These are phyloP conservation scores for Grosmannia clavigera DNA, from an alignment of 2,329 filamentous ascomycete species.

Conservation along the genomic window DNA sequence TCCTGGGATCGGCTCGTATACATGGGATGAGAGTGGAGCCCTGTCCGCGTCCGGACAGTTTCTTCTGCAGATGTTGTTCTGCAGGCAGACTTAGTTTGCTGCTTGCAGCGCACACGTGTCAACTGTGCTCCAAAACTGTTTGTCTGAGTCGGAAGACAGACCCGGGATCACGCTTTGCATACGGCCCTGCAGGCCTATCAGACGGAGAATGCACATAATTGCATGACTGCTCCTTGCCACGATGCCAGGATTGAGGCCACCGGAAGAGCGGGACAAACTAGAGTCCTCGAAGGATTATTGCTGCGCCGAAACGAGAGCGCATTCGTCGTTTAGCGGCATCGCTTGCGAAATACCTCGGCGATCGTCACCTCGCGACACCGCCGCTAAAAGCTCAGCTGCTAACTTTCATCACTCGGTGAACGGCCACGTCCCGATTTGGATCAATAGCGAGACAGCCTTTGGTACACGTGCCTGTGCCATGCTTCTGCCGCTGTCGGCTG, in stretches of 20 bases:
- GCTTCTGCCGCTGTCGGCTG: too few relatives aligned
- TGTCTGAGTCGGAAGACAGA: neutral
- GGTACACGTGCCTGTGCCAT: neutral
- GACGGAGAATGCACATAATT: too few relatives aligned
- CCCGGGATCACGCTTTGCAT: neutral
- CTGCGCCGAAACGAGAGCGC: neutral
- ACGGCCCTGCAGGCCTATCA: neutral
- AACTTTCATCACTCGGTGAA: too few relatives aligned
- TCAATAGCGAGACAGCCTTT: neutral
- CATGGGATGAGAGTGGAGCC: neutral
- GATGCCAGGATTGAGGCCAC: too few relatives aligned
- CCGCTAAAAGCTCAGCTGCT: too few relatives aligned
- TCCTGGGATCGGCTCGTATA: too few relatives aligned
- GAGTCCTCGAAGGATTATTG: neutral
- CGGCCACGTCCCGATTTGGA: neutral
- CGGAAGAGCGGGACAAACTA: too few relatives aligned
- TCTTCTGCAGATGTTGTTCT: neutral
- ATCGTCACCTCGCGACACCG: neutral
- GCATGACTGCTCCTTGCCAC: too few relatives aligned
- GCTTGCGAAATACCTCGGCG: neutral
- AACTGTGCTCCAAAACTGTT: neutral
- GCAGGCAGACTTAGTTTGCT: too few relatives aligned
- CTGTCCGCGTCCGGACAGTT: too few relatives aligned
- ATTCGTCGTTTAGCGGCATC: too few relatives aligned
- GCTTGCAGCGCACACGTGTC: too few relatives aligned